Conservation (phyloP, 805 yeast species). For the Yamadazyma kitorensis region DNA sequence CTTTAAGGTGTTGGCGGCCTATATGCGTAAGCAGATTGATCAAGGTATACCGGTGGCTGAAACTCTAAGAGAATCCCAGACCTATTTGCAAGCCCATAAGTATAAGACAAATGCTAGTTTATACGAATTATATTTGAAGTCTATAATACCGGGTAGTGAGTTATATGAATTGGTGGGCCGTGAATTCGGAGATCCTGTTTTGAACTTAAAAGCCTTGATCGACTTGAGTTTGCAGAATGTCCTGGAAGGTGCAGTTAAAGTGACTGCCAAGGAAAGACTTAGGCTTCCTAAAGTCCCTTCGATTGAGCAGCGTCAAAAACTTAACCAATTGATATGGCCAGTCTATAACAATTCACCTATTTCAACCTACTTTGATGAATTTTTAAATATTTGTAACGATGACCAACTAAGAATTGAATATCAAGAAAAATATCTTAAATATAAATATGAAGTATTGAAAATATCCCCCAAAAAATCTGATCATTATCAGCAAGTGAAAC, state of each 20-base stretch:
- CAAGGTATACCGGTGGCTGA: conserved; percentile 49
- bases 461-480: conserved; percentile 50
- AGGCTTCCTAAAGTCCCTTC: conserved; percentile 44
- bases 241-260: conserved; percentile 34
- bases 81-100: conserved; percentile 39
- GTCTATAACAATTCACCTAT: conserved; percentile 51
- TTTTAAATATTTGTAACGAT: conserved; percentile 57
- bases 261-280: conserved; percentile 47
- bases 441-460: conserved; percentile 52
- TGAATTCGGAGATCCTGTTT: conserved; percentile 40
- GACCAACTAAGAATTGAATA: conserved; percentile 54
- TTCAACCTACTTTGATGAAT: conserved; percentile 49
- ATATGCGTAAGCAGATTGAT: conserved; percentile 39
- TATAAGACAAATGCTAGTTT: conserved; percentile 28
- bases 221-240: conserved; percentile 42
- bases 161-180: conserved; percentile 53
- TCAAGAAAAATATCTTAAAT: conserved; percentile 61
- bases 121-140: conserved; percentile 47
- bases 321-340: conserved; percentile 43
- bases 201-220: conserved; percentile 43
- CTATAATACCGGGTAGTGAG: conserved; percentile 54
- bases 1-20: conserved; percentile 46
- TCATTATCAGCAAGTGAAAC: conserved; percentile 41
- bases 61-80: conserved; percentile 44
- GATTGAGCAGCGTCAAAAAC: conserved; percentile 34